Conservation (phyloP, 305 asterid species). For the Fraxinus angustifolia region DNA sequence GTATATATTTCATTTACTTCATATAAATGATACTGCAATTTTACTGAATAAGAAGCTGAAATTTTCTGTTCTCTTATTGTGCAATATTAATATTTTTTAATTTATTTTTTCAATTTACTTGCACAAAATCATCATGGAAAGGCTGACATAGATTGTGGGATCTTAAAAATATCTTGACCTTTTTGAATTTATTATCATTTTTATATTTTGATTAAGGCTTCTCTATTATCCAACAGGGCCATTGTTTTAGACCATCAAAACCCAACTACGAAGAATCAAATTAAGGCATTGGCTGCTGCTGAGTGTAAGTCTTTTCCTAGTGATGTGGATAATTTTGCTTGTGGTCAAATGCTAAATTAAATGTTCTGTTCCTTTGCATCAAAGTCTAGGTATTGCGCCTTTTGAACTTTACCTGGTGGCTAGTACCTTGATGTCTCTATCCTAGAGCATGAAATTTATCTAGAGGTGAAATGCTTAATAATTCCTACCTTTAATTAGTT, state of each 20-base stretch:
- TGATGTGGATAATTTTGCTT: constrained; percentile 15
- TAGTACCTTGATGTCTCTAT: background rate
- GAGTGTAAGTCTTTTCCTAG: constrained; percentile 60
- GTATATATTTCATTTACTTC: background rate
- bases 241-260: constrained; percentile 79
- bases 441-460: background rate
- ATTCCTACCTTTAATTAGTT: background rate
- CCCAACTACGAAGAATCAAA: constrained; percentile 72
- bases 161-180: background rate
- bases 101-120: background rate
- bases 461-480: background rate
- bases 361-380: constrained; percentile 4
- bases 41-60: background rate
- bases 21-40: background rate
- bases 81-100: background rate
- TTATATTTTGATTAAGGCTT: constrained; percentile 22
- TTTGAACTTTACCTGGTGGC: background rate
- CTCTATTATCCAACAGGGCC: constrained; percentile 63
- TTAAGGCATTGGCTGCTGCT: constrained; percentile 67
- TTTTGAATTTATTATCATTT: background rate
- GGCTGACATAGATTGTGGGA: background rate
- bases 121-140: background rate
- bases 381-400: background rate
- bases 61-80: background rate
- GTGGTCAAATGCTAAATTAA: constrained; percentile 8